Conservation (phyloP, 2,329 filamentous ascomycete species). For the Diaporthe sp. region DNA sequence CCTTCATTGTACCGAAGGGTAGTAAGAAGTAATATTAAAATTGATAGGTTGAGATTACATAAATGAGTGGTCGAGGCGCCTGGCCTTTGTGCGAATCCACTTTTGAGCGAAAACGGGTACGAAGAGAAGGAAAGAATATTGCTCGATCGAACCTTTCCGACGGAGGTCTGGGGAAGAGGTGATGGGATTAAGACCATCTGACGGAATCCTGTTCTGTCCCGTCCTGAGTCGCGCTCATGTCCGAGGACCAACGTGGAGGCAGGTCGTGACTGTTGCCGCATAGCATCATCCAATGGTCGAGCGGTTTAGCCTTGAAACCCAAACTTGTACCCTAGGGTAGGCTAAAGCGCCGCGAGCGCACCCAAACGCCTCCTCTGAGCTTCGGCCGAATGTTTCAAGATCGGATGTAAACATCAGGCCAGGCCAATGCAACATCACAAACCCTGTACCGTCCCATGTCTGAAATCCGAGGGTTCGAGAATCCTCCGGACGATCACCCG, state of each 20-base stretch:
- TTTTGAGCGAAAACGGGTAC: background rate
- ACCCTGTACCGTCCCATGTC: background rate
- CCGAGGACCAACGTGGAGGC: background rate
- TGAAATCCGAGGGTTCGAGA: background rate
- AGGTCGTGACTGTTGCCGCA: constrained; percentile 2
- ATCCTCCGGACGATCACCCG: constrained; percentile 14
- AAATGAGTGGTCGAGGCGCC: constrained; percentile 12
- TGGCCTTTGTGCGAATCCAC: constrained; percentile 10
- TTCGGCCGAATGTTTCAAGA: constrained; percentile 27
- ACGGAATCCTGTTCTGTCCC: background rate
- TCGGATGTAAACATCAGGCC: constrained; percentile 18
- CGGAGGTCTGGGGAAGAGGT: constrained; percentile 4
- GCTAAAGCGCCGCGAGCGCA: background rate
- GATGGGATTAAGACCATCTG: background rate
- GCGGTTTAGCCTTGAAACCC: constrained; percentile 15
- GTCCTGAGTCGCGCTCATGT: background rate
- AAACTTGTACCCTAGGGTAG: background rate
- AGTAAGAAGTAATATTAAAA: background rate
- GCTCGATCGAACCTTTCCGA: background rate
- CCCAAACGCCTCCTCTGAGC: background rate
- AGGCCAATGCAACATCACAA: background rate
- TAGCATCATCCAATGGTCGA: background rate
- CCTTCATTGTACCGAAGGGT: constrained; percentile 11
- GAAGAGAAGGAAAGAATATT: constrained; percentile 18
- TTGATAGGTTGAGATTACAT: background rate